Conservation (phyloP, 1,284 basidiomycete genomes). For the Papiliotrema fonsecae region DNA sequence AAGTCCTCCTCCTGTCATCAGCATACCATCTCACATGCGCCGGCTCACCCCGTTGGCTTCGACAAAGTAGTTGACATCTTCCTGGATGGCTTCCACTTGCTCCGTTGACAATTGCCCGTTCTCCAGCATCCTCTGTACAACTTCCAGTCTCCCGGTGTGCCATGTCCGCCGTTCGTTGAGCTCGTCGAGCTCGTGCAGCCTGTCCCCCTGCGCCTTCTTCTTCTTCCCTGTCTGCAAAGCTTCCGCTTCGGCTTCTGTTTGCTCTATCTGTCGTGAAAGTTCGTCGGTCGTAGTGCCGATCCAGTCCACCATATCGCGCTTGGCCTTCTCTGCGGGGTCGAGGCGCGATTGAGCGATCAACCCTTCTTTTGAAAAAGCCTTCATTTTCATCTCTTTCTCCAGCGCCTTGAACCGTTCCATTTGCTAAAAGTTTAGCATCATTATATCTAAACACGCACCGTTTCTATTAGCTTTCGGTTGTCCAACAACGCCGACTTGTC, state of each 20-base stretch:
- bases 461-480: conserved; percentile 93
- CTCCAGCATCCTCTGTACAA: conserved; percentile 87
- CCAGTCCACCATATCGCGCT: conserved; percentile 84
- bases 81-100: conserved; percentile 75
- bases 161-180: conserved; percentile 92
- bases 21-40: not conserved
- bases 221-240: conserved; percentile 61
- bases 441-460: conserved; percentile 58
- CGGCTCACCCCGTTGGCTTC: conserved; percentile 84
- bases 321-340: conserved; percentile 95
- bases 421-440: conserved; percentile 61
- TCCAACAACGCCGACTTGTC: conserved; percentile 93
- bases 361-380: conserved; percentile 99
- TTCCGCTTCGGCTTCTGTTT: conserved; percentile 93
- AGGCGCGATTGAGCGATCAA: conserved; percentile 89
- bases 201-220: conserved; percentile 63
- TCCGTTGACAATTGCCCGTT: conserved; percentile 86
- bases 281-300: conserved; percentile 84
- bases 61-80: conserved; percentile 95
- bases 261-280: conserved; percentile 86
- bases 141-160: conserved; percentile 90
- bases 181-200: conserved; percentile 76
- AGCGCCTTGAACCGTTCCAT: conserved; percentile 99
- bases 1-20: conserved; percentile 82
- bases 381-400: conserved; percentile 99